Percentiles rank a stretch among this genome's conserved stretches.
Evolutionary conservation across 1,284 basidiomycete species (phyloP).

Genomic region (Pterulicium gracile): DNA sequence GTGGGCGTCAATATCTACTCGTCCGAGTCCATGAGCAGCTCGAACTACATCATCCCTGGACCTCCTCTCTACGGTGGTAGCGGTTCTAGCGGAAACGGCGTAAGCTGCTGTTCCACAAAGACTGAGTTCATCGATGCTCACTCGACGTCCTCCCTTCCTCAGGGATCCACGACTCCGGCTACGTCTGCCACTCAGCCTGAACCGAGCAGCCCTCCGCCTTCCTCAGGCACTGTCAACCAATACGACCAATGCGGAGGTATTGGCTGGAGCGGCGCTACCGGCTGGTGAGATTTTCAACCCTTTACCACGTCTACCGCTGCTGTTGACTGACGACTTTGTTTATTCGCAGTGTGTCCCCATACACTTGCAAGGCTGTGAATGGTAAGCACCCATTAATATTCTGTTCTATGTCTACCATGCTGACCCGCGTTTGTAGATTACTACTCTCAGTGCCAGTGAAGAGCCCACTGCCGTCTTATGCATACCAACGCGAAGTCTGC

Average conservation of each 20-base stretch:
- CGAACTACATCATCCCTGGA: constrained; percentile 21
- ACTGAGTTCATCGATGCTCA: constrained; percentile 4
- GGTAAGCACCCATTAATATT: constrained; percentile 8
- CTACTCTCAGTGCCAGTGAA: constrained; percentile 34
- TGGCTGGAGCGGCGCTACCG: constrained; percentile 27
- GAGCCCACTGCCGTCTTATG: no score
- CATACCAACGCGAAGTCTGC: no score
- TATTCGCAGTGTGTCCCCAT: constrained; percentile 18
- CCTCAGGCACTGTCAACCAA: constrained; percentile 21
- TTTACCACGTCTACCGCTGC: neutral
- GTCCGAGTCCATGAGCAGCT: constrained; percentile 3
- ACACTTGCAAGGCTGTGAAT: constrained; percentile 20
- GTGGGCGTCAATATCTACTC: constrained; percentile 13
- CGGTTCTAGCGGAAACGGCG: neutral
- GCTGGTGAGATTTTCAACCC: constrained; percentile 19
- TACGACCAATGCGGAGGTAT: constrained; percentile 35
- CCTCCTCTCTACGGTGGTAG: constrained; percentile 24
- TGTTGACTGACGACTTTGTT: constrained; percentile 1
- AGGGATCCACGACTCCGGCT: constrained; percentile 14
- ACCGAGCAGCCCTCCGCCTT: constrained; percentile 4
- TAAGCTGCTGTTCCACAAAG: constrained; percentile 7
- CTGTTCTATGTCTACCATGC: neutral
- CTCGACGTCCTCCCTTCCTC: no score
- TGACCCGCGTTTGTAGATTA: constrained; percentile 20
- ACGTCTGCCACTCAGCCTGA: neutral